Evolutionary conservation across 106 monocot species (phyloP), one percentile per base, ranked within the genome.

Genomic region (Acorus calamus): DNA sequence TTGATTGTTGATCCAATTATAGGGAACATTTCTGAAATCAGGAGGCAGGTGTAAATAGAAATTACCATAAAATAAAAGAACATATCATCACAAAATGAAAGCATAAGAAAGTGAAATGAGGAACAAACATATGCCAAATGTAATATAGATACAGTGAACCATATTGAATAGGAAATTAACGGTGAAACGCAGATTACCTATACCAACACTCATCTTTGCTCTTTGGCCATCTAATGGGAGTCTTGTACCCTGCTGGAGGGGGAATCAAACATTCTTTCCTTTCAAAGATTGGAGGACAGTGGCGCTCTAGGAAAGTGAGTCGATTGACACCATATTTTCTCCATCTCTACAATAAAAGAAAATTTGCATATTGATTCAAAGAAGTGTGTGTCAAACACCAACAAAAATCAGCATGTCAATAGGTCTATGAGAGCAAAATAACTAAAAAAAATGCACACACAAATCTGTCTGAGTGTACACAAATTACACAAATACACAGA

Each of bases 191-290:
- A 55, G 11, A 10, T 46, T 79, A 91, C 90, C 90, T 91, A 71
- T 92, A 92, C 92, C 92, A 92, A 68, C 92, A 92, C 57, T 85
- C 65, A 56, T 85, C 50, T 72, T 71, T 92, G 78, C 92, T 92
- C 63, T 88, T 82, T 59, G 92, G 92, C 92, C 92, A 92, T 66
- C 78, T 84, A 56, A 92, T 83, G 49, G 92, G 88, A 46, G 72
- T 14, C 69, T 85, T 85, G 63, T 92, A 92, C 4, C 88, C 92
- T 57, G 59, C 62, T 68, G 92, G 92, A 64, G 92, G 88, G n/a
- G 92, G 92, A 12, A 88, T 80, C 11, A 92, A 68, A 60, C 92
- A 92, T 49, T 88, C 73, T 76, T 85, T 88, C 60, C 80, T 88
- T 65, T 88, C 82, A 48, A 50, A 46, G 47, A 82, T 68, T 44